These are phyloP conservation scores for Rauvolfia tetraphylla DNA, from an alignment of 257 asterid species.

Conservation along the genomic window DNA sequence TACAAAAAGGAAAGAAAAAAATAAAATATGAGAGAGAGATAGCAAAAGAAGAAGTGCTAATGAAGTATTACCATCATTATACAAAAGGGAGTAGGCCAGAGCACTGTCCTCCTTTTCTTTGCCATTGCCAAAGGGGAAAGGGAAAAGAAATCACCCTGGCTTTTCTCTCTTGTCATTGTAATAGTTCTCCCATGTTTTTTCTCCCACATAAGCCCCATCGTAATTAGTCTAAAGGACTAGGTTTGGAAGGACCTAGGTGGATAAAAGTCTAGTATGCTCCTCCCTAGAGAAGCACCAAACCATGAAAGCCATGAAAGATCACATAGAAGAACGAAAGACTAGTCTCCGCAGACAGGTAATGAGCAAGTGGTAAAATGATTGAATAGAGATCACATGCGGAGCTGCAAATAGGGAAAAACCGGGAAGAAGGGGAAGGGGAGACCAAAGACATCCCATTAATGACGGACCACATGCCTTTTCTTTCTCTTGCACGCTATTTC, in stretches of 20 bases:
- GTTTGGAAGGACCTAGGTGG: too few species aligned
- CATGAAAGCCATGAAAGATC: too few species aligned
- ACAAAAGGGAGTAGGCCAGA: background rate
- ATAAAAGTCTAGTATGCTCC: too few species aligned
- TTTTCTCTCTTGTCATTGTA: too few species aligned
- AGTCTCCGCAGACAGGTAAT: too few species aligned
- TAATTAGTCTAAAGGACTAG: too few species aligned
- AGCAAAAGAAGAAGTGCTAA: background rate
- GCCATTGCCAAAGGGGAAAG: background rate
- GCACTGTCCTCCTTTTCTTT: background rate
- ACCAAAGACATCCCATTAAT: slow-evolving; percentile 7
- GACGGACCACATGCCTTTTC: slow-evolving; percentile 13
- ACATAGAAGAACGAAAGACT: too few species aligned
- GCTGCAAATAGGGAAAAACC: too few species aligned
- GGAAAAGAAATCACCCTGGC: background rate
- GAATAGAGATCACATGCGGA: background rate
- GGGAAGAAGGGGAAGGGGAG: background rate
- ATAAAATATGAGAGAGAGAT: background rate
- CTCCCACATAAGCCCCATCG: too few species aligned
- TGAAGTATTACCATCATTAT: too few species aligned
- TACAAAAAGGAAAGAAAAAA: background rate
- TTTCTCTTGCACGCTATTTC: background rate
- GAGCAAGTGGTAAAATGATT: background rate
- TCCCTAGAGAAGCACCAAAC: too few species aligned
- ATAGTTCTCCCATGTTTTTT: too few species aligned